Percentiles rank a stretch among this genome's conserved stretches.
These are phyloP conservation scores for Stephania japonica DNA, from an alignment of 164 flowering plant species.

Conservation along the genomic window DNA sequence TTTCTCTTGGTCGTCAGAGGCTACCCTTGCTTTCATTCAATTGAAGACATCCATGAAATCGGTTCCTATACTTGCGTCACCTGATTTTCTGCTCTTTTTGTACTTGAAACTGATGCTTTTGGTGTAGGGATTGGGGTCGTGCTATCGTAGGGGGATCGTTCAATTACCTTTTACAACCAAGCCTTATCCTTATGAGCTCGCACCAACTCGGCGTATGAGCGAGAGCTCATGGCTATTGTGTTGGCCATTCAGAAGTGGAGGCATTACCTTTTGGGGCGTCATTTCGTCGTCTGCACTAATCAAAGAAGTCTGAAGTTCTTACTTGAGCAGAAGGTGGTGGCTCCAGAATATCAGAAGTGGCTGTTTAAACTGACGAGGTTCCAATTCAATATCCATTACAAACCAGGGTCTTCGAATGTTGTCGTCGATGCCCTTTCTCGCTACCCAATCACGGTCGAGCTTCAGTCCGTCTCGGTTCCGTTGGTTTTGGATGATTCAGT, in stretches of 20 bases:
- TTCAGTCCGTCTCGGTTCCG: too few relatives aligned
- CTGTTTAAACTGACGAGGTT: too few relatives aligned
- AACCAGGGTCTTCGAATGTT: too few relatives aligned
- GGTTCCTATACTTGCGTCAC: conserved; percentile 3
- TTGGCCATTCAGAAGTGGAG: background rate
- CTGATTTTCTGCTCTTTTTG: conserved; percentile 11
- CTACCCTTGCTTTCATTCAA: too few relatives aligned
- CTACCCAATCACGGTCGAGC: too few relatives aligned
- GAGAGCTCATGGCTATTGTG: background rate
- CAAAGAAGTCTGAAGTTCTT: too few relatives aligned
- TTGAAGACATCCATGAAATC: conserved; percentile 2
- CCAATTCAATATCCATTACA: too few relatives aligned
- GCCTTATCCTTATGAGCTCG: background rate
- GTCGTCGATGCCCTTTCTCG: too few relatives aligned
- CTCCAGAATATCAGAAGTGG: too few relatives aligned
- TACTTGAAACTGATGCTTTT: conserved; percentile 4
- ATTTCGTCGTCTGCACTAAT: conserved; percentile 3
- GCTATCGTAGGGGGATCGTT: background rate
- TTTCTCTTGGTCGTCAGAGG: conserved; percentile 10
- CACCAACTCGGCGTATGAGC: background rate
- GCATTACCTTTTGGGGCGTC: background rate
- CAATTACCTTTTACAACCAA: background rate
- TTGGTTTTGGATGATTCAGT: too few relatives aligned
- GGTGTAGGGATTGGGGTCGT: conserved; percentile 3
- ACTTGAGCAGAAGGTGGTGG: too few relatives aligned